Conservation (phyloP, 345 rosid species). For the Camelina hispida region DNA sequence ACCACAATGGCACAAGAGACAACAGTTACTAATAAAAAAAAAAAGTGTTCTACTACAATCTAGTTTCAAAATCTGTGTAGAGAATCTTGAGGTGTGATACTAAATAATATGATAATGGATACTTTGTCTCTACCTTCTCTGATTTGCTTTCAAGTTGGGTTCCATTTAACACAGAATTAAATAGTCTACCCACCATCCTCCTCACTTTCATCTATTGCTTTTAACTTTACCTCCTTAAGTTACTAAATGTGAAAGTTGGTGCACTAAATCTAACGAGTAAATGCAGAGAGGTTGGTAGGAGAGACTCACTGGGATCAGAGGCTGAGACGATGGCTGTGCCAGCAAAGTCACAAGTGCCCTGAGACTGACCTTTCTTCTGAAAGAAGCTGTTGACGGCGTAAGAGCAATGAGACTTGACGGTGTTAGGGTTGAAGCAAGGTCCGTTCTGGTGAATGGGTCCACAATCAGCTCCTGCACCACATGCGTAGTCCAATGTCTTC, state of each 20-base stretch:
- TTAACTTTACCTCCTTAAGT: conserved; percentile 8
- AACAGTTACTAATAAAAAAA: conserved; percentile 22
- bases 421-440: conserved; percentile 74
- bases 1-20: conserved; percentile 28
- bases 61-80: not conserved
- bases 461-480: conserved; percentile 98
- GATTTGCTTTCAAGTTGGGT: conserved; percentile 25
- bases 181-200: not conserved
- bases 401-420: conserved; percentile 74
- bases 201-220: conserved; percentile 4
- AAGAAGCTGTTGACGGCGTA: conserved; percentile 93
- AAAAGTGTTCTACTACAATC: not conserved
- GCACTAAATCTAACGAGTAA: not conserved
- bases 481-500: conserved; percentile 88
- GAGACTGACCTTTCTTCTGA: conserved; percentile 76
- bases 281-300: not conserved
- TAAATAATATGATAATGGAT: conserved; percentile 22
- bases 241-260: conserved; percentile 21
- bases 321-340: conserved; percentile 64
- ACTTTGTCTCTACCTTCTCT: conserved; percentile 16
- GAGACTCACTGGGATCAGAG: conserved; percentile 65
- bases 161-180: conserved; percentile 14
- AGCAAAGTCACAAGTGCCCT: conserved; percentile 82
- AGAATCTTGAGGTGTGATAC: conserved; percentile 35
- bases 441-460: conserved; percentile 64